Percentiles rank a stretch among this genome's conserved stretches.
phyloP scores from a whole-genome alignment of 2,329 filamentous ascomycete species.

The Parastagonospora nodorum region DNA sequence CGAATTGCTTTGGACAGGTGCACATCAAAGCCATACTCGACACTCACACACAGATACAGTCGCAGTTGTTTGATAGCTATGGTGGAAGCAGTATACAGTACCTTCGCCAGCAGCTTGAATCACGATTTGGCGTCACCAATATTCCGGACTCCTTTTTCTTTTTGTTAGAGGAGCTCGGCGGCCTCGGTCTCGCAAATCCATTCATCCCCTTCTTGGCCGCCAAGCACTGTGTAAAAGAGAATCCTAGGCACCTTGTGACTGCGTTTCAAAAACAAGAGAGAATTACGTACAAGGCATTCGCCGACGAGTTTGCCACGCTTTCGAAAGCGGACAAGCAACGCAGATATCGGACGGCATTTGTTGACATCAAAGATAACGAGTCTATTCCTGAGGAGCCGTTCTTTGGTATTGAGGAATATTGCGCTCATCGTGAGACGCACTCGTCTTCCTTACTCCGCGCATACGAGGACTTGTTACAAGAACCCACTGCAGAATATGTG shows the following conservation, averaged over 20 bases:
- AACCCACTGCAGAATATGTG: slow-evolving; percentile 34
- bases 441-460: slow-evolving; percentile 38
- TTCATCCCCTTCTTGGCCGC: slow-evolving; percentile 52
- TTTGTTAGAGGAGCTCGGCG: slow-evolving; percentile 53
- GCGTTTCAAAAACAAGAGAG: slow-evolving; percentile 3
- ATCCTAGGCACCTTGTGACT: slow-evolving; percentile 15
- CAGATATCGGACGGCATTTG: background rate
- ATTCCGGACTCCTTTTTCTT: slow-evolving; percentile 56
- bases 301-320: slow-evolving; percentile 39
- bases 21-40: slow-evolving; percentile 62
- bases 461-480: slow-evolving; percentile 47
- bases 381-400: slow-evolving; percentile 43
- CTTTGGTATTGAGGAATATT: slow-evolving; percentile 54
- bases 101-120: slow-evolving; percentile 49
- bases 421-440: slow-evolving; percentile 50
- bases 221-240: slow-evolving; percentile 23
- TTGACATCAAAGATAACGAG: background rate
- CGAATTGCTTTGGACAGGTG: slow-evolving; percentile 59
- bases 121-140: slow-evolving; percentile 44
- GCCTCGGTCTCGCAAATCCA: slow-evolving; percentile 54
- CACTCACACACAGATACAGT: slow-evolving; percentile 59
- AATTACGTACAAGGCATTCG: slow-evolving; percentile 29
- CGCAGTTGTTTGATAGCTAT: slow-evolving; percentile 53
- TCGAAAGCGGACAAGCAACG: slow-evolving; percentile 2
- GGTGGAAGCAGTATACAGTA: slow-evolving; percentile 58